Conservation (phyloP, 441 rosid species). For the Pelargonium exstipulatum region DNA sequence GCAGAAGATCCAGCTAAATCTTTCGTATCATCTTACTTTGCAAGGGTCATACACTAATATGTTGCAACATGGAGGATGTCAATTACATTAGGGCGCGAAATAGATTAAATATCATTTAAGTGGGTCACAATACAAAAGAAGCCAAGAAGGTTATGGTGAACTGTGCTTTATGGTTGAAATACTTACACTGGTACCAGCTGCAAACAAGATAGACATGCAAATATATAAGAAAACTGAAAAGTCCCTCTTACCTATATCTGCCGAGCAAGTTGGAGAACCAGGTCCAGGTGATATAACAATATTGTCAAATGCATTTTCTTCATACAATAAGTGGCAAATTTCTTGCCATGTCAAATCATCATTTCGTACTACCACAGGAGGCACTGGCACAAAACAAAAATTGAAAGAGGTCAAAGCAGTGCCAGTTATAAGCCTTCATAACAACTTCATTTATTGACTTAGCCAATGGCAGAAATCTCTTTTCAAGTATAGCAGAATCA, state of each 20-base stretch:
- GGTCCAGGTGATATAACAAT: slow-evolving; percentile 96
- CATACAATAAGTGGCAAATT: slow-evolving; percentile 47
- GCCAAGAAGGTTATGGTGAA: not conserved
- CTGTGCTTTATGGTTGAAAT: not conserved
- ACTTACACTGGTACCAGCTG: not conserved
- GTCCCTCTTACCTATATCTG: slow-evolving; percentile 57
- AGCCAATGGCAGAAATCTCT: not conserved
- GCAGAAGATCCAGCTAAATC: not conserved
- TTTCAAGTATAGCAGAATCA: not conserved
- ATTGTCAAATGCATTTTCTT: slow-evolving; percentile 75
- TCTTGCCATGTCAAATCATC: slow-evolving; percentile 90
- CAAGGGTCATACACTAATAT: not conserved
- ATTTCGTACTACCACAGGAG: slow-evolving; percentile 82
- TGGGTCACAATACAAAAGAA: not conserved
- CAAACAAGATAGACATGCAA: not conserved
- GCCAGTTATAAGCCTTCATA: not conserved
- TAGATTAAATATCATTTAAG: not conserved
- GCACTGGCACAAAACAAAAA: slow-evolving; percentile 44
- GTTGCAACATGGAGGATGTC: not conserved
- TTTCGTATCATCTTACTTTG: slow-evolving; percentile 2
- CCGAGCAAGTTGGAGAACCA: slow-evolving; percentile 78
- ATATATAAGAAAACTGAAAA: not conserved
- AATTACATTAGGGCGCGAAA: not conserved
- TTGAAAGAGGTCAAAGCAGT: slow-evolving; percentile 14
- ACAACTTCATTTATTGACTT: not conserved